Base-by-base conservation (phyloP, 75 land plant species). In the Adiantum capillusveneris region DNA sequence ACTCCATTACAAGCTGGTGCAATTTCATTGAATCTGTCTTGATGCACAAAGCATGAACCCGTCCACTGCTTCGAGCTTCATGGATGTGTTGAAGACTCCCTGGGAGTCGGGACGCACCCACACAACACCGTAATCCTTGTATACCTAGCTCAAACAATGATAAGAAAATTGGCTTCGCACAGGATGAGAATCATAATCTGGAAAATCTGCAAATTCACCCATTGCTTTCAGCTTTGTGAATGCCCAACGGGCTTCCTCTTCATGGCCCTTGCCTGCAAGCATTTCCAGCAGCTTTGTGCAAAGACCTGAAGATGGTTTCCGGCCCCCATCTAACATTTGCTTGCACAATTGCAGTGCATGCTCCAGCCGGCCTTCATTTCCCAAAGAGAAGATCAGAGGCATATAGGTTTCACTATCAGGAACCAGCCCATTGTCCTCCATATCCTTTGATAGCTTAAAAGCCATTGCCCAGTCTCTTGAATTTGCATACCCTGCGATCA, bases 401-500 rank as follows among this genome's bases (percentile, higher is more conserved):
- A 53, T 6, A 25, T 53, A 53, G 5, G 55, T 53, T 2, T 26
- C 55, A 26, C 28, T 25, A 26, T 53, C 55, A 25, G 55, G 25
- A 25, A 26, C 28, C 14, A 53, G 5, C 9, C 55, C 55, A 25
- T 18, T 14, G 25, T 22, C 28, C 25, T 53, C 55, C 55, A 53
- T 53, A 13, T 26, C 55, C 25, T 53, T 53, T 6, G 55, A 22
- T 25, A 53, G 55, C 25, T 26, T 53, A 26, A 53, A 53, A 25
- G 55, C 55, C 55, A 53, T 53, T 6, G 3, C 13, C 55, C 55
- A 53, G 25, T 53, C 28, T 2, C 55, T 26, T 3, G 24, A 2
- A 26, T 53, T 26, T 25, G 55, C 55, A 53, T 53, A 53, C 2
- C 55, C 55, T 22, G 29, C 55, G 5, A 53, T 53, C 14, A 53